These are phyloP conservation scores for Tolypocladium tropicale DNA, from an alignment of 2,329 filamentous ascomycete genomes.

Conservation along the genomic window DNA sequence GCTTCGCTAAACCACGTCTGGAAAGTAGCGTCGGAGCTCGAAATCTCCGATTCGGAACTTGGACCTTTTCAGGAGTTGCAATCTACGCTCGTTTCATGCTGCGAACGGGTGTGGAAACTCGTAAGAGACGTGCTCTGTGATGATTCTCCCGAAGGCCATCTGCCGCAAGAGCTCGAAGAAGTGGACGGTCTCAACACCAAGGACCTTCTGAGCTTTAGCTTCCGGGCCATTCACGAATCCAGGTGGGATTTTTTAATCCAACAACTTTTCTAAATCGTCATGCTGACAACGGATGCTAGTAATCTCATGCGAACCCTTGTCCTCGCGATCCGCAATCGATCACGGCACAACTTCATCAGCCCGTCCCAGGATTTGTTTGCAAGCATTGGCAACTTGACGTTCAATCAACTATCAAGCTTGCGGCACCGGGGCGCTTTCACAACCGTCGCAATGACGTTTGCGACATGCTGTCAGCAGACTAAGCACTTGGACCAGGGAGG, in stretches of 20 bases:
- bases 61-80: constrained; percentile 32
- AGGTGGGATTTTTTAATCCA: constrained; percentile 44
- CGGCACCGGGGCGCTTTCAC: constrained; percentile 90
- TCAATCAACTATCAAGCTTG: constrained; percentile 71
- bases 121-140: constrained; percentile 77
- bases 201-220: constrained; percentile 87
- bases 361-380: constrained; percentile 47
- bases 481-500: constrained; percentile 33
- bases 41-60: constrained; percentile 26
- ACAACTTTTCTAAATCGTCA: background rate
- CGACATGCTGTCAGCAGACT: constrained; percentile 61
- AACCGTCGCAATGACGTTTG: constrained; percentile 82
- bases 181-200: constrained; percentile 68
- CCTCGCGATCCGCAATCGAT: constrained; percentile 38
- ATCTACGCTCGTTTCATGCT: constrained; percentile 45
- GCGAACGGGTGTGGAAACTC: constrained; percentile 63
- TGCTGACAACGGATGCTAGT: constrained; percentile 29
- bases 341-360: constrained; percentile 31
- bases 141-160: constrained; percentile 85
- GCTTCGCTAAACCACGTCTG: constrained; percentile 52
- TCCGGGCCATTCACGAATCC: constrained; percentile 88
- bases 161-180: constrained; percentile 66
- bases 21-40: constrained; percentile 35
- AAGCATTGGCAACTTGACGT: constrained; percentile 62
- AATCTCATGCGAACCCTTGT: constrained; percentile 59